A percentile compares a stretch with the other conserved stretches of the same genome.
Evolutionary conservation across 1,284 basidiomycete genomes (phyloP).

Genomic region (Gymnopus androsaceus): DNA sequence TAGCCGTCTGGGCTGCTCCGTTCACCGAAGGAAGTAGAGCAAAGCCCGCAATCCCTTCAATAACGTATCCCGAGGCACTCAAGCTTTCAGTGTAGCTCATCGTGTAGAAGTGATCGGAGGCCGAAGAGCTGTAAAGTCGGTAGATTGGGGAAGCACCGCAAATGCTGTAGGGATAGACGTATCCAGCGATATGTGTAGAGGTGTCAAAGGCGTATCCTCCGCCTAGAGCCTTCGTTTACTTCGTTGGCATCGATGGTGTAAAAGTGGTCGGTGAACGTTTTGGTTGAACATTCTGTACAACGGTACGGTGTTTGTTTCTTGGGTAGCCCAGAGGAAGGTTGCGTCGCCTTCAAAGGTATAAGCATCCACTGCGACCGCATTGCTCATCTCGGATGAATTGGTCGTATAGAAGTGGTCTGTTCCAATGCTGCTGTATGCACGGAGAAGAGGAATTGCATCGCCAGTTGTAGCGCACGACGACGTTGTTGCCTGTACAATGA

Average conservation of each 20-base stretch:
- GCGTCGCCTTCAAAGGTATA: slow-evolving; percentile 2
- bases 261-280: background rate
- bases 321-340: background rate
- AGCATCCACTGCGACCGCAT: background rate
- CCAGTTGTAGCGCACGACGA: background rate
- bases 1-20: background rate
- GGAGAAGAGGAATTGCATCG: background rate
- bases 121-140: background rate
- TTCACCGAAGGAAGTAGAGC: background rate
- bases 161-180: slow-evolving; percentile 2
- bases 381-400: slow-evolving; percentile 1
- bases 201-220: background rate
- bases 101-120: slow-evolving; percentile 3
- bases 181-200: background rate
- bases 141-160: slow-evolving; percentile 8
- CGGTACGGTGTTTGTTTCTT: background rate
- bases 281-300: background rate
- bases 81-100: background rate
- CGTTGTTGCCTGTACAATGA: background rate
- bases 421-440: background rate
- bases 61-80: background rate
- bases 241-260: slow-evolving; percentile 4
- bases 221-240: background rate
- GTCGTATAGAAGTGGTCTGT: slow-evolving; percentile 8
- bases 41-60: slow-evolving; percentile 3